These are phyloP conservation scores for Penicillium subrubescens DNA, from an alignment of 495 filamentous ascomycete genomes.

Conservation along the genomic window DNA sequence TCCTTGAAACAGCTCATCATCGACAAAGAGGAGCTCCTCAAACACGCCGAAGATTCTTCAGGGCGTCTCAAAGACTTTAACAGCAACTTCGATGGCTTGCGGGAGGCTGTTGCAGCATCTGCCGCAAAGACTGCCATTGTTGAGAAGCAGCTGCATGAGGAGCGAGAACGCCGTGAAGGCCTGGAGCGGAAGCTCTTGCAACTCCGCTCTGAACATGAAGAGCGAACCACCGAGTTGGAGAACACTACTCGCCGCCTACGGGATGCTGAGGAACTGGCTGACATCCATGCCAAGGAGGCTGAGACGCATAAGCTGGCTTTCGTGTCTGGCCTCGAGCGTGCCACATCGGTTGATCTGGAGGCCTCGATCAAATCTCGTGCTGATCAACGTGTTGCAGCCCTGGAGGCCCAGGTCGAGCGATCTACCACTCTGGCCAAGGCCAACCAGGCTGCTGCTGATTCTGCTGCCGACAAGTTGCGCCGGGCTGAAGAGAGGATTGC, in stretches of 20 bases:
- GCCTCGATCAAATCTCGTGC: constrained; percentile 56
- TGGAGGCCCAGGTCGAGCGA: constrained; percentile 77
- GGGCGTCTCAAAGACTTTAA: constrained; percentile 69
- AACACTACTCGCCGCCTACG: constrained; percentile 69
- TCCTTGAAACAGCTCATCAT: constrained; percentile 70
- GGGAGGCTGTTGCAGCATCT: constrained; percentile 77
- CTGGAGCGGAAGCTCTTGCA: constrained; percentile 79
- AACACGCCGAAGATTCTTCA: constrained; percentile 67
- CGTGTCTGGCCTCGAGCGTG: constrained; percentile 75
- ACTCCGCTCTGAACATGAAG: constrained; percentile 83
- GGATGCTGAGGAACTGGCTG: constrained; percentile 90
- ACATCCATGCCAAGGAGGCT: constrained; percentile 84
- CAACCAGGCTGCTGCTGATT: constrained; percentile 88
- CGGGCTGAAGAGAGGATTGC: constrained; percentile 95
- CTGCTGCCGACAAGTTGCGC: constrained; percentile 82
- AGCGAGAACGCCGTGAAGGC: constrained; percentile 71
- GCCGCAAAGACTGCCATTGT: constrained; percentile 71
- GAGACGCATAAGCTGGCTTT: constrained; percentile 82
- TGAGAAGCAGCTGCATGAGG: constrained; percentile 83
- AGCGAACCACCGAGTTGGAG: constrained; percentile 78
- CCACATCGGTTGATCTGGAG: constrained; percentile 46
- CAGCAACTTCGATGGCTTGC: constrained; percentile 71
- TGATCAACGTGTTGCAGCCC: constrained; percentile 72
- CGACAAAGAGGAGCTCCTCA: constrained; percentile 79
- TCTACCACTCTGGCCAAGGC: constrained; percentile 80